Percentiles rank a stretch among this genome's conserved stretches.
These are phyloP conservation scores for Lyophyllum decastes DNA, from an alignment of 768 basidiomycete genomes.

Conservation along the genomic window DNA sequence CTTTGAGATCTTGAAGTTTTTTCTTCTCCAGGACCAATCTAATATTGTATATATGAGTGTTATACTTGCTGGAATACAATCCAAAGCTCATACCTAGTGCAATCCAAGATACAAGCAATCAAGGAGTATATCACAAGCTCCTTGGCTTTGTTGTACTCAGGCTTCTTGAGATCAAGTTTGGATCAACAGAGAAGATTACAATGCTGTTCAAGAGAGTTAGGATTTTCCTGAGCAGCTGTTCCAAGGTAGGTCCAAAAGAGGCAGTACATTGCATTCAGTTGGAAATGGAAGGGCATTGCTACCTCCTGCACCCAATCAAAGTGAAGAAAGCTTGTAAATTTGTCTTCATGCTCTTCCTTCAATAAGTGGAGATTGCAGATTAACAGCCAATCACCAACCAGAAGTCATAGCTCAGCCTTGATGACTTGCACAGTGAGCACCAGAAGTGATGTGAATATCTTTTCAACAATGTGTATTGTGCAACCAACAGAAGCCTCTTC, in stretches of 20 bases:
- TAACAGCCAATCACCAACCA: slow-evolving; percentile 14
- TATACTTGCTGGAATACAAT: too few species aligned
- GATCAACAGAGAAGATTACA: slow-evolving; percentile 3
- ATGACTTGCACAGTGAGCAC: slow-evolving; percentile 5
- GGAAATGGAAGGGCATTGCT: slow-evolving; percentile 18
- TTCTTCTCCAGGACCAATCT: neutral
- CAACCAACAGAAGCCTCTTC: slow-evolving; percentile 12
- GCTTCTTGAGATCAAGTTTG: slow-evolving; percentile 15
- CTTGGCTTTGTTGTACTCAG: slow-evolving; percentile 10
- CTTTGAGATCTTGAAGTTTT: neutral
- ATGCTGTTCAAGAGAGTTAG: slow-evolving; percentile 15
- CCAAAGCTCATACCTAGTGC: neutral
- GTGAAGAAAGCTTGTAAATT: slow-evolving; percentile 1
- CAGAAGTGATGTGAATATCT: slow-evolving; percentile 6
- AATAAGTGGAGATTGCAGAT: slow-evolving; percentile 12
- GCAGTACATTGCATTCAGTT: slow-evolving; percentile 14
- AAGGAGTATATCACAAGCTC: neutral
- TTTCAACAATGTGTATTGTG: slow-evolving; percentile 10
- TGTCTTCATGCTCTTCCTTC: neutral
- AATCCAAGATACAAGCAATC: neutral
- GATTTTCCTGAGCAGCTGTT: slow-evolving; percentile 1
- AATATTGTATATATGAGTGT: too few species aligned
- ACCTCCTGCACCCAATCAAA: slow-evolving; percentile 16
- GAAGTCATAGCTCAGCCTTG: slow-evolving; percentile 3
- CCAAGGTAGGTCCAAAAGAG: slow-evolving; percentile 12